Conservation (phyloP, 768 basidiomycete genomes). For the Lactifluus pinguis region DNA sequence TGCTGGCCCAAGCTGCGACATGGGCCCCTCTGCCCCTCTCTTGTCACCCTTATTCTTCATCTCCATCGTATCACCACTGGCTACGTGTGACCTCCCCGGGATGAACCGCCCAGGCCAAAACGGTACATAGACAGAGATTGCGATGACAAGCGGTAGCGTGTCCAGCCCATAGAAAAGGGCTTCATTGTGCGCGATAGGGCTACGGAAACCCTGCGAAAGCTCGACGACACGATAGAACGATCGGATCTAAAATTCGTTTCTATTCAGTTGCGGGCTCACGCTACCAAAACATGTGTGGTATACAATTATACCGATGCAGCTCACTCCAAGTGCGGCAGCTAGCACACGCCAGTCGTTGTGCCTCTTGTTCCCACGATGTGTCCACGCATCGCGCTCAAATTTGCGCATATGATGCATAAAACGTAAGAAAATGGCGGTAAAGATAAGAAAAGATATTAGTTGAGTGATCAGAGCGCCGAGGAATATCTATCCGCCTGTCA, state of each 20-base stretch:
- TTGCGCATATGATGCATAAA: constrained; percentile 31
- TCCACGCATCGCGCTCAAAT: constrained; percentile 34
- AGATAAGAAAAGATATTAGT: constrained; percentile 13
- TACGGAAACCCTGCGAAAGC: constrained; percentile 52
- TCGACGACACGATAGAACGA: constrained; percentile 51
- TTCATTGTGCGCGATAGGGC: constrained; percentile 49
- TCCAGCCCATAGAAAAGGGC: constrained; percentile 59
- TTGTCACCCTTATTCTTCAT: not conserved
- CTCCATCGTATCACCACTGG: constrained; percentile 34
- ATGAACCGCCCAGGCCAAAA: constrained; percentile 64
- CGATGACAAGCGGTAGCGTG: constrained; percentile 55
- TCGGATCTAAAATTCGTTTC: constrained; percentile 39
- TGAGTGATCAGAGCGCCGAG: constrained; percentile 11
- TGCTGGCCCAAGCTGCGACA: not conserved
- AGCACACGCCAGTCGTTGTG: constrained; percentile 51
- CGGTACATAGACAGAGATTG: constrained; percentile 43
- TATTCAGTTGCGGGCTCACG: not conserved
- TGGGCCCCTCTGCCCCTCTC: not conserved
- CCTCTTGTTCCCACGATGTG: constrained; percentile 35
- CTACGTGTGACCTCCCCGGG: not conserved
- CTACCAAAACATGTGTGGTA: constrained; percentile 14
- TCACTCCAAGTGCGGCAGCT: constrained; percentile 40
- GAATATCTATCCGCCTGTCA: not conserved
- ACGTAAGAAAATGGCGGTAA: constrained; percentile 35
- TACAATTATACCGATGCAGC: constrained; percentile 57